These are phyloP conservation scores for Caloboletus inedulis DNA, from an alignment of 1,284 basidiomycete species.

Conservation along the genomic window DNA sequence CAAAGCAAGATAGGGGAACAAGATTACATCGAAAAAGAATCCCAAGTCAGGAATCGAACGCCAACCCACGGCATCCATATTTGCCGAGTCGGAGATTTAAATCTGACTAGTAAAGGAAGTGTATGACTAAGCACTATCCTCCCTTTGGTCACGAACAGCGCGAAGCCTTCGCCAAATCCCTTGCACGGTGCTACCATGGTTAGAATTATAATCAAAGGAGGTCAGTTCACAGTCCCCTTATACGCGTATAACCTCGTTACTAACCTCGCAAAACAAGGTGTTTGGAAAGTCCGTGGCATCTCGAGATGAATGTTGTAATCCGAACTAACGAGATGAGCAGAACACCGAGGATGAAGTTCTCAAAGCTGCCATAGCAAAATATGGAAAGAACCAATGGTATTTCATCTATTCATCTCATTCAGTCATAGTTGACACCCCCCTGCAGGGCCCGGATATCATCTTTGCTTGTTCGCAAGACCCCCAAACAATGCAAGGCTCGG, in stretches of 20 bases:
- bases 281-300: slow-evolving; percentile 59
- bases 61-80: background rate
- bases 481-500: slow-evolving; percentile 98
- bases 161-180: background rate
- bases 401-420: slow-evolving; percentile 16
- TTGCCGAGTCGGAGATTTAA: slow-evolving; percentile 24
- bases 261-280: slow-evolving; percentile 40
- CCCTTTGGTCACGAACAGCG: background rate
- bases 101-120: slow-evolving; percentile 1
- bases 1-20: slow-evolving; percentile 15
- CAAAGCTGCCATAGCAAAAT: slow-evolving; percentile 97
- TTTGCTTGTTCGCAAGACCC: slow-evolving; percentile 95
- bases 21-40: background rate
- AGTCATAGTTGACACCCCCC: slow-evolving; percentile 3
- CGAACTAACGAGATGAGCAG: slow-evolving; percentile 38
- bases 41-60: slow-evolving; percentile 6
- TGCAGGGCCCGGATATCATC: slow-evolving; percentile 98
- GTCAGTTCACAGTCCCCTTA: slow-evolving; percentile 38
- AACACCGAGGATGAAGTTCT: slow-evolving; percentile 97
- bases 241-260: background rate
- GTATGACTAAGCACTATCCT: slow-evolving; percentile 8
- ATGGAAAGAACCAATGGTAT: slow-evolving; percentile 94
- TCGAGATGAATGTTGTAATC: slow-evolving; percentile 10
- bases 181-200: slow-evolving; percentile 50
- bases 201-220: slow-evolving; percentile 93